These are phyloP conservation scores for Dryadomyces quercivorus DNA, from an alignment of 2,329 filamentous ascomycete genomes.

Conservation along the genomic window DNA sequence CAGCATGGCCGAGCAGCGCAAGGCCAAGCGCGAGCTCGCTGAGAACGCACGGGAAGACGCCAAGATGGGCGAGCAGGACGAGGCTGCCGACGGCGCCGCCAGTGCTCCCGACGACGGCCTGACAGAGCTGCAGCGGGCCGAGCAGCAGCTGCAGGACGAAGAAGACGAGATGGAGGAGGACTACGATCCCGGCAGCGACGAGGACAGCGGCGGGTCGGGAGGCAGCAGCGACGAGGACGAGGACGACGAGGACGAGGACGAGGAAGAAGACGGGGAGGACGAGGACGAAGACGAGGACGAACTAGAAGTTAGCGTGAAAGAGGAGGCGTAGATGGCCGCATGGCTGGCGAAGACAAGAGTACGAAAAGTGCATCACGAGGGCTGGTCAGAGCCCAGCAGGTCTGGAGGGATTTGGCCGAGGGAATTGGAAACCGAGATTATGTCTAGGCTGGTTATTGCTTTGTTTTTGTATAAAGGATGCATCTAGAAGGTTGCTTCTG, in stretches of 20 bases:
- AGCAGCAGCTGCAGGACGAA: conserved; percentile 41
- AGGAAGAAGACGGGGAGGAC: conserved; percentile 11
- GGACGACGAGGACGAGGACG: conserved; percentile 29
- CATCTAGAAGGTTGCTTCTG: too few relatives aligned
- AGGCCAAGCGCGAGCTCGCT: conserved; percentile 49
- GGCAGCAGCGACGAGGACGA: conserved; percentile 38
- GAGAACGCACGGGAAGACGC: conserved; percentile 40
- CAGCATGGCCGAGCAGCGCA: conserved; percentile 56
- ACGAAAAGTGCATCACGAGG: background rate
- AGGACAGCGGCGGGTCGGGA: conserved; percentile 45
- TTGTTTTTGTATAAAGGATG: too few relatives aligned
- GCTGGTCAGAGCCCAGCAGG: background rate
- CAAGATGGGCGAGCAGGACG: conserved; percentile 21
- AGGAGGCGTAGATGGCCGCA: background rate
- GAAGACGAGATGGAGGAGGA: conserved; percentile 55
- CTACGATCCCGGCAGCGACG: conserved; percentile 51
- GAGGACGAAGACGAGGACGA: background rate
- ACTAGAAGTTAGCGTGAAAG: background rate
- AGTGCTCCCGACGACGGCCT: conserved; percentile 21
- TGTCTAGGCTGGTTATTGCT: background rate
- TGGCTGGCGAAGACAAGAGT: background rate
- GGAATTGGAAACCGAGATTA: background rate
- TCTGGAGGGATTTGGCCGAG: background rate
- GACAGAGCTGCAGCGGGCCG: conserved; percentile 38
- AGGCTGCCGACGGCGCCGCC: conserved; percentile 21